phyloP scores from a whole-genome alignment of 176 grass and related monocot genomes.

The Carex myosuroides region DNA sequence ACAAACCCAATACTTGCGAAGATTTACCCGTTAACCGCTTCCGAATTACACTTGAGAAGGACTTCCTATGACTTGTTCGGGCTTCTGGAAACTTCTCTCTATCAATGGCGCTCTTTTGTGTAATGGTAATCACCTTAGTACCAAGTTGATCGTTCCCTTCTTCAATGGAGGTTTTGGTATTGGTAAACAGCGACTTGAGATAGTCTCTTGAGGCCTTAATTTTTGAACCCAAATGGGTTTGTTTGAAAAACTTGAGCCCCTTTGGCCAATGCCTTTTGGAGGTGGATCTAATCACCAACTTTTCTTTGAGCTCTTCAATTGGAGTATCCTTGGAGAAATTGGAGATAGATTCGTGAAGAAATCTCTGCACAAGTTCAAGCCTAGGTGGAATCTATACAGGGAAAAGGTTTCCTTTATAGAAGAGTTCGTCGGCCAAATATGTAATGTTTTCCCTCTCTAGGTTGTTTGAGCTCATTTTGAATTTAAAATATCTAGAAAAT shows the following conservation, averaged over 20 bases:
- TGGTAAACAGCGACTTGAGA: constrained; percentile 60
- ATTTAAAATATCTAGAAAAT: constrained; percentile 25
- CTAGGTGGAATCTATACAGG: constrained; percentile 65
- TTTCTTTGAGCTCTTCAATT: background rate
- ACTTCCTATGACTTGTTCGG: constrained; percentile 50
- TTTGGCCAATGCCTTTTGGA: constrained; percentile 65
- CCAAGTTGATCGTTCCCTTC: background rate
- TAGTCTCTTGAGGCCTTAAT: constrained; percentile 73
- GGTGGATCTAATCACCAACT: background rate
- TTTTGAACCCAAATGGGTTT: constrained; percentile 21
- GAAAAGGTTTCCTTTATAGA: constrained; percentile 89
- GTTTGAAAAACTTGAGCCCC: constrained; percentile 55
- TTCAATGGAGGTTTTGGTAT: constrained; percentile 6
- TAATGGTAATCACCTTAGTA: background rate
- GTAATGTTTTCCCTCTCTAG: background rate
- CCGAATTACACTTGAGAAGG: constrained; percentile 77
- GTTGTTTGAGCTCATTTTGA: constrained; percentile 37
- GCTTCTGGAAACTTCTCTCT: constrained; percentile 36
- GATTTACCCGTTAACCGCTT: constrained; percentile 42
- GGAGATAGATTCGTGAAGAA: constrained; percentile 33
- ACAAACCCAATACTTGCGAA: constrained; percentile 28
- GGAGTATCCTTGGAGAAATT: background rate
- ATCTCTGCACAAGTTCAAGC: constrained; percentile 68
- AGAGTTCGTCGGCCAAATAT: constrained; percentile 81
- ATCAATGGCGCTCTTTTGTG: background rate